phyloP scores from a whole-genome alignment of 306 rosid genomes.

The Hippophae tibetana region DNA sequence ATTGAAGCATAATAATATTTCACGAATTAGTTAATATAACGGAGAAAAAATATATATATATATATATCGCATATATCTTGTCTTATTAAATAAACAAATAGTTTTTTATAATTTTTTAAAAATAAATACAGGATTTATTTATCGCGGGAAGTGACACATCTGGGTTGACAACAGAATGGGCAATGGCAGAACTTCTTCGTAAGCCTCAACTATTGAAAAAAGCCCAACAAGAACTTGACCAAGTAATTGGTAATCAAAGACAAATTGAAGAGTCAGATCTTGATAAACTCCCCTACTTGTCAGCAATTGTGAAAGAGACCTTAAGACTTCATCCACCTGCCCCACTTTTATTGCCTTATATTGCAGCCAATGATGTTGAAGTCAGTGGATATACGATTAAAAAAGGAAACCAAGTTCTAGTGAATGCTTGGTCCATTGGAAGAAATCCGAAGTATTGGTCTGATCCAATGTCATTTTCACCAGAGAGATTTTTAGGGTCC shows the following conservation, averaged over 20 bases:
- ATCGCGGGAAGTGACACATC: too few relatives aligned
- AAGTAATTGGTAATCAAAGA: background rate
- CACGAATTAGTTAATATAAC: too few relatives aligned
- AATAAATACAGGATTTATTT: too few relatives aligned
- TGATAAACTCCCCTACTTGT: conserved; percentile 13
- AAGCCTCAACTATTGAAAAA: too few relatives aligned
- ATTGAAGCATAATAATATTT: too few relatives aligned
- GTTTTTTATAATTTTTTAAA: too few relatives aligned
- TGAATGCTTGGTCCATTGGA: conserved; percentile 37
- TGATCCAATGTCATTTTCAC: conserved; percentile 18
- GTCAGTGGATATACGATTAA: conserved; percentile 14
- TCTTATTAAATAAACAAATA: too few relatives aligned
- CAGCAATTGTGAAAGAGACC: conserved; percentile 29
- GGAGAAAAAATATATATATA: too few relatives aligned
- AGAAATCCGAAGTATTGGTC: conserved; percentile 24
- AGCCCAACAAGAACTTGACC: conserved; percentile 1
- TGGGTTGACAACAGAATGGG: conserved; percentile 16
- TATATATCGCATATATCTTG: too few relatives aligned
- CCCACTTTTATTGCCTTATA: conserved; percentile 17
- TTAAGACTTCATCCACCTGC: conserved; percentile 26
- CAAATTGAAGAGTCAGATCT: conserved; percentile 21
- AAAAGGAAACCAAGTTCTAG: conserved; percentile 18
- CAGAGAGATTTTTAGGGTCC: conserved; percentile 24
- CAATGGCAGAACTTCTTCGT: conserved; percentile 18
- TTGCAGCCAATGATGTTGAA: background rate